These are phyloP conservation scores for Cymbopogon citratus DNA, from an alignment of 176 grass and related monocot genomes.

Conservation along the genomic window DNA sequence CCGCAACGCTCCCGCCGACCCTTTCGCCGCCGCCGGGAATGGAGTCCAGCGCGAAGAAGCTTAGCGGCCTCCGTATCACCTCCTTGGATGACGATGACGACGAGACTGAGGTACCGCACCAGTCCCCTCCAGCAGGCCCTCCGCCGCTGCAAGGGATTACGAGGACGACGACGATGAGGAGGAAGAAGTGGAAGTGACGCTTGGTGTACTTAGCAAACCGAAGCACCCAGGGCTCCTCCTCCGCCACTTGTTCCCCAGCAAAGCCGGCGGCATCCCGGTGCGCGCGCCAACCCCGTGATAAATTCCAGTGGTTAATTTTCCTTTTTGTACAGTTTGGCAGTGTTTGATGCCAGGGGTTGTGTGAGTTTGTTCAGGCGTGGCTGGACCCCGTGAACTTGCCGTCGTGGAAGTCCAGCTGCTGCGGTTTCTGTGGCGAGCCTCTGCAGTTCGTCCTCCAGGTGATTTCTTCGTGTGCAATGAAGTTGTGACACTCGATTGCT, in stretches of 20 bases:
- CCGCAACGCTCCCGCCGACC: constrained; percentile 1
- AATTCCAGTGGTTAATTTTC: not conserved
- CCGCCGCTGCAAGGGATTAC: not conserved
- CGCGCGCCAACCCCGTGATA: not conserved
- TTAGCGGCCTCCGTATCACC: constrained; percentile 36
- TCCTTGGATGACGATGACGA: constrained; percentile 46
- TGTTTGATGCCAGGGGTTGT: not conserved
- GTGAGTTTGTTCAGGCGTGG: constrained; percentile 51
- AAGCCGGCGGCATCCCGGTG: constrained; percentile 70
- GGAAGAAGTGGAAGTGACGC: constrained; percentile 38
- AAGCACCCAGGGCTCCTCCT: constrained; percentile 55
- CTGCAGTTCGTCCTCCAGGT: constrained; percentile 91
- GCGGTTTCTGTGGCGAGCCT: constrained; percentile 72
- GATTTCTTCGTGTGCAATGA: not conserved
- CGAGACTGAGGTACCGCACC: not conserved
- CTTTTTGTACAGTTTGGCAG: not conserved
- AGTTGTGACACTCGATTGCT: not conserved
- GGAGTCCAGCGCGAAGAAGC: constrained; percentile 30
- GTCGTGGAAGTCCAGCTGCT: constrained; percentile 32
- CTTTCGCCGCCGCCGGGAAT: constrained; percentile 24
- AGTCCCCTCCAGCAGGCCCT: not conserved
- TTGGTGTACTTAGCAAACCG: constrained; percentile 61
- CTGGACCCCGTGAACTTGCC: constrained; percentile 76
- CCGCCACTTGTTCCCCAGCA: constrained; percentile 74
- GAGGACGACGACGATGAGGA: constrained; percentile 47